Evolutionary conservation across 805 yeast genomes (phyloP), one percentile per base, ranked within the genome.

Genomic region (Lachancea lanzarotensis): DNA sequence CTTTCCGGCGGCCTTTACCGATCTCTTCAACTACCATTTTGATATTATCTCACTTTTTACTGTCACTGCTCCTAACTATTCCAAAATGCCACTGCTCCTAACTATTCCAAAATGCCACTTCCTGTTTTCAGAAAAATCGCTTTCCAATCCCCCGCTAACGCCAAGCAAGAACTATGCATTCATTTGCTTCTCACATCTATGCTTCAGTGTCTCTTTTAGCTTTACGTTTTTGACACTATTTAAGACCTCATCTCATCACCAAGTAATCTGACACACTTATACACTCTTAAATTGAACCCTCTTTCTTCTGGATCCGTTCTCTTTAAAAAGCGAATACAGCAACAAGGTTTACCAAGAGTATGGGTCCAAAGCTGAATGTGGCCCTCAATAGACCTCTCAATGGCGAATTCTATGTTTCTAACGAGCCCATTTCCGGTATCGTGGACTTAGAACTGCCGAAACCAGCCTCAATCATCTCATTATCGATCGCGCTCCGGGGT

Each of bases 401-500:
- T 52, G 61, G 52, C 46, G 59, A 50, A 53, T 54, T 47, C 51
- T 63, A 55, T 57, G 56, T 55, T 30, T 50, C 57, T 11, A 46
- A 56, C 42, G 65, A 63, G 38, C 37, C 45, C 15, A 57, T 57
- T 19, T 59, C 56, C 32, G 69, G 63, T 7, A 46, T 45, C n/a
- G 59, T 53, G 5, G 56, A 47, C 11, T 47, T 62, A 3, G 50
- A 51, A 15, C 50, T 54, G 16, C 51, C 45, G 11, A 64, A 53
- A 35, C 53, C 63, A 1, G 38, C 56, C n/a, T 46, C 63, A 20
- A 53, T 68, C 10, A 51, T 54, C 38, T 43, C 53, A 34, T 59
- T 67, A 52, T 84, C 69, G 57, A 75, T 75, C 61, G 90, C 95
- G 62, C 72, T 79, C 22, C 56, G 55, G 40, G 65, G 62, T 4